Evolutionary conservation across 1,139 yeast genomes (phyloP), one percentile per base, ranked within the genome.

Genomic region (Suhomyces maxii): DNA sequence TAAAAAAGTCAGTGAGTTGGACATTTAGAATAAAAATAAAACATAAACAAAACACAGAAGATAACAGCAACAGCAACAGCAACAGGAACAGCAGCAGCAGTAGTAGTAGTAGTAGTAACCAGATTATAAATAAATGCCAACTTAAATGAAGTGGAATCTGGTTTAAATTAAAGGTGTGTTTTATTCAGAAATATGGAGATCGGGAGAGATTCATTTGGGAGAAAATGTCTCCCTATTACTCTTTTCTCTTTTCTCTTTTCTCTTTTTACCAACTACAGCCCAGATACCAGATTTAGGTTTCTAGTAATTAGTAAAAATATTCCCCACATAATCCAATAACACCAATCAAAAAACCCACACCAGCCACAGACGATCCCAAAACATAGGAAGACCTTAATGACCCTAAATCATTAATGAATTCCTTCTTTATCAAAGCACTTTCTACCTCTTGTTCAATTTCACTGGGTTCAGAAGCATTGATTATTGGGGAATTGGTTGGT

Each of bases 271-370:
- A 9, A 28, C 9, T 9, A 28, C 31, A 28, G 4, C 5, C 31
- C 31, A 28, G n/a, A 9, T 11, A 28, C 23, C 23, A 18, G 23
- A 31, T n/a, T 31, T 31, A n/a, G n/a, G 5, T 31, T 34, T 18
- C 23, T 18, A 18, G 23, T 31, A 26, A 34, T 48, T 64, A 58
- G 45, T 64, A 59, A 49, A 59, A 67, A 47, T 55, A 64, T 55
- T 80, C 85, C 18, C 85, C 85, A 43, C 74, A 50, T 46, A 76
- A 68, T 8, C 85, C 85, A 48, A 80, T 56, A 8, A 68, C 50
- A 25, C 79, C 71, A 45, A 80, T 59, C 10, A 69, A 54, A 46
- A 77, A 73, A 8, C 79, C 71, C 13, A 67, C 55, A 13, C 75
- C 79, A 5, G 76, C 60, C 40, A 77, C 62, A n/a, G 65, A 63